Conservation (phyloP, 2,329 filamentous ascomycete species). For the Alternaria longipes region DNA sequence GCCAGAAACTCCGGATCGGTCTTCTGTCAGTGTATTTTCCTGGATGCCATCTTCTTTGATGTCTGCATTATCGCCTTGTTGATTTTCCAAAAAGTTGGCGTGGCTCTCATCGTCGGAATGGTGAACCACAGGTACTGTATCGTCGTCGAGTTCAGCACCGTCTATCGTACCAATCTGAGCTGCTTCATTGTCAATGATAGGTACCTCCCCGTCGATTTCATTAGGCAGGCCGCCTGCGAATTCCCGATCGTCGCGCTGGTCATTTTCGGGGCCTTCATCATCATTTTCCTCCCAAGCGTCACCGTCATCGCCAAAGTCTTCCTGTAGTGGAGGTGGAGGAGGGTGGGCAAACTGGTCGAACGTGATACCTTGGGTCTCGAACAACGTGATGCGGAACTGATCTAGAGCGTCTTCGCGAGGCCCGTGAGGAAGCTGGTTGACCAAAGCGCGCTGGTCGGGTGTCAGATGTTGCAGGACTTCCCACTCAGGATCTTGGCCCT, state of each 20-base stretch:
- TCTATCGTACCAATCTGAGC: background rate
- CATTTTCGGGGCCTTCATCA: background rate
- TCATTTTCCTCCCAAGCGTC: background rate
- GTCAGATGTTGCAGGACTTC: conserved; percentile 30
- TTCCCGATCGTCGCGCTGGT: background rate
- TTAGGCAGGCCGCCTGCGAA: background rate
- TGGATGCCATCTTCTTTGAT: background rate
- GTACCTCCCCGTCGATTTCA: background rate
- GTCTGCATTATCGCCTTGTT: background rate
- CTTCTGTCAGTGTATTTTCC: background rate
- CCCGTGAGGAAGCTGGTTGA: conserved; percentile 20
- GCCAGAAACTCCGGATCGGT: background rate
- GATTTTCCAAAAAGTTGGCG: background rate
- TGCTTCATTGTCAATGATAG: too few relatives aligned
- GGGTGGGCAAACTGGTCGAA: conserved; percentile 11
- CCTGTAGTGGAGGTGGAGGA: conserved; percentile 3
- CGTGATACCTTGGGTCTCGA: conserved; percentile 25
- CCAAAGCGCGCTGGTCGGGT: conserved; percentile 13
- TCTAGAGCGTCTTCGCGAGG: conserved; percentile 25
- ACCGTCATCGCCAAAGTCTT: background rate
- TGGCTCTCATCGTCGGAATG: background rate
- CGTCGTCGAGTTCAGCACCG: background rate
- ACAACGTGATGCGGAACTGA: conserved; percentile 28
- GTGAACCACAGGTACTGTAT: background rate
- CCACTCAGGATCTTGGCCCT: conserved; percentile 15